Base-by-base conservation (phyloP, 2,329 filamentous ascomycete species). In the Colletotrichum siamense region DNA sequence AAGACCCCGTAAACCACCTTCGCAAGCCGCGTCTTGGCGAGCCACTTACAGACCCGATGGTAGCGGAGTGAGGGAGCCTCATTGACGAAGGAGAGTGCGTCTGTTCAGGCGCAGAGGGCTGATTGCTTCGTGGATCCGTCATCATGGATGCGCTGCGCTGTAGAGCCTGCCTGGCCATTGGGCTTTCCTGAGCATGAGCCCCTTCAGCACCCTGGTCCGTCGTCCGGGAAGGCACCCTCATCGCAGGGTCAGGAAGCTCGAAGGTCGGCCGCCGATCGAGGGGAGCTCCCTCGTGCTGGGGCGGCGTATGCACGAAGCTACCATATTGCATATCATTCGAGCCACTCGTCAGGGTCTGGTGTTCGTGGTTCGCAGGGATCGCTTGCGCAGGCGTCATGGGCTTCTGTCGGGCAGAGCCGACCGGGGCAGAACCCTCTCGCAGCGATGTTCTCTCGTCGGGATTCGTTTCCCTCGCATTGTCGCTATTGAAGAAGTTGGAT, bases 221-320 rank as follows among this genome's bases (percentile, higher is more conserved):
- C 30, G 77, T 78, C n/a, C 80, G 78, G 3, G 85, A 83, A 12
- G 85, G 83, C 16, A 87, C 83, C 34, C 82, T 83, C 49, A 92
- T 85, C 0, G 91, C 91, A 3, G 91, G 91, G 8, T 82, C 89
- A 0, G 91, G 91, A 15, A 92, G 84, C 79, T 89, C 88, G 74
- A 92, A 91, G 72, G 69, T 73, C 18, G 65, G 75, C 77, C 79
- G 28, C 65, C 73, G 32, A 49, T 34, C n/a, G 32, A 73, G 32
- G 36, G 79, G 74, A 79, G 84, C 72, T 76, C 83, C 71, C 24
- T 77, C 75, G 32, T 81, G 28, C 72, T 75, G 34, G 9, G 84
- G 85, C 1, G 88, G 86, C 1, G 88, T 87, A 3, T 85, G 81
- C 12, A 86, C 84, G 73, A 92, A 89, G 82, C 90, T 92, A 55